A percentile compares a stretch with the other conserved stretches of the same genome.
phyloP scores from a whole-genome alignment of 2,329 filamentous ascomycete genomes.

The Huntiella bhutanensis region DNA sequence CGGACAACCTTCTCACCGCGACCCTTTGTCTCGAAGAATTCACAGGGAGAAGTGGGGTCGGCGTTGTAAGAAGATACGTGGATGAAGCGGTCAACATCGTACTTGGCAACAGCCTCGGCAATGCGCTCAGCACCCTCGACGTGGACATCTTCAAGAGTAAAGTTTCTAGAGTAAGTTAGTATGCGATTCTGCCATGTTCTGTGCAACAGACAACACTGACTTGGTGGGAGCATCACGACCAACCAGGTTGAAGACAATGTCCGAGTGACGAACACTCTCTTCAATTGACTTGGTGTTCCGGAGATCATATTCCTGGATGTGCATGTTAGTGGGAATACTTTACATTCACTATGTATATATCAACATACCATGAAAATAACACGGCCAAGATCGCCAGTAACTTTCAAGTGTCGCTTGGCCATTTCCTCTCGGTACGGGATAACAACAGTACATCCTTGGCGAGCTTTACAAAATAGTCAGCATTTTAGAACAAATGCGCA shows the following conservation, averaged over 20 bases:
- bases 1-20: conserved; percentile 68
- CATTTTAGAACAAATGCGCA: not conserved
- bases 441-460: conserved; percentile 84
- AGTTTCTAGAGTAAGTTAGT: conserved; percentile 50
- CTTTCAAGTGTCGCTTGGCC: conserved; percentile 90
- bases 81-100: conserved; percentile 91
- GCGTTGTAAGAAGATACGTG: conserved; percentile 95
- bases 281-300: conserved; percentile 91
- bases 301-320: conserved; percentile 67
- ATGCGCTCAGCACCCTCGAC: conserved; percentile 86
- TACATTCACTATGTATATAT: not conserved
- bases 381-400: conserved; percentile 82
- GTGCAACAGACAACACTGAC: conserved; percentile 26
- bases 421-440: conserved; percentile 93
- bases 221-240: conserved; percentile 94
- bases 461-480: conserved; percentile 33
- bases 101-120: conserved; percentile 85
- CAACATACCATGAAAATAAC: conserved; percentile 60
- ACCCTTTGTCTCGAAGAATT: conserved; percentile 84
- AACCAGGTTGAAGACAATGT: conserved; percentile 92
- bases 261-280: conserved; percentile 88
- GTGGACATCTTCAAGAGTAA: conserved; percentile 78
- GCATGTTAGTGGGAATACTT: conserved; percentile 1
- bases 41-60: conserved; percentile 56
- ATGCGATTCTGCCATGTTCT: conserved; percentile 13